Evolutionary conservation across 2,329 filamentous ascomycete genomes (phyloP).

Genomic region (Paecilomyces niveus): DNA sequence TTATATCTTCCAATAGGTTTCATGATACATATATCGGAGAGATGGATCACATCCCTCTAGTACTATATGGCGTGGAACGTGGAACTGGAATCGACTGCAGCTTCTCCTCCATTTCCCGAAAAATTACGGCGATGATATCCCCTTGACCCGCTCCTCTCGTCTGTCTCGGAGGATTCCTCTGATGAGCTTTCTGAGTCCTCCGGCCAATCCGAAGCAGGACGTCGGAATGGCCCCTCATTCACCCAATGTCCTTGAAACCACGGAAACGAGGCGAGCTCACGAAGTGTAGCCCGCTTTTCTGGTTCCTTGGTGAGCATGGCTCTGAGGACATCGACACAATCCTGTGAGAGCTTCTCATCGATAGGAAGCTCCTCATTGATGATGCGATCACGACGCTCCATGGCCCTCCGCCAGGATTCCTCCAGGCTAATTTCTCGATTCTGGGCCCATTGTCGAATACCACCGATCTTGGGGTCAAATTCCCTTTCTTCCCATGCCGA

Average conservation of each 20-base stretch:
- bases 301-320: constrained; percentile 16
- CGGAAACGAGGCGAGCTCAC: constrained; percentile 15
- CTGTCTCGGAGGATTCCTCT: background rate
- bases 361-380: constrained; percentile 19
- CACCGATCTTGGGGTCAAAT: constrained; percentile 4
- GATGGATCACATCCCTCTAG: background rate
- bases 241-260: constrained; percentile 19
- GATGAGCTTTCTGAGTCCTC: background rate
- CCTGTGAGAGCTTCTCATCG: constrained; percentile 20
- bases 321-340: constrained; percentile 22
- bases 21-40: background rate
- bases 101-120: background rate
- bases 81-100: too few relatives aligned
- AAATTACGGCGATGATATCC: background rate
- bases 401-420: background rate
- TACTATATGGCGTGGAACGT: too few relatives aligned
- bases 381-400: constrained; percentile 15
- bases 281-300: constrained; percentile 14
- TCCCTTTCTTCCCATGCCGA: constrained; percentile 22
- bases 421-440: background rate
- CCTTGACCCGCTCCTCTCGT: background rate
- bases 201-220: background rate
- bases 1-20: background rate
- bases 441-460: background rate
- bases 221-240: constrained; percentile 4